Percentiles rank a stretch among this genome's conserved stretches.
These are phyloP conservation scores for Fusarium coffeatum DNA, from an alignment of 2,329 filamentous ascomycete species.

Conservation along the genomic window DNA sequence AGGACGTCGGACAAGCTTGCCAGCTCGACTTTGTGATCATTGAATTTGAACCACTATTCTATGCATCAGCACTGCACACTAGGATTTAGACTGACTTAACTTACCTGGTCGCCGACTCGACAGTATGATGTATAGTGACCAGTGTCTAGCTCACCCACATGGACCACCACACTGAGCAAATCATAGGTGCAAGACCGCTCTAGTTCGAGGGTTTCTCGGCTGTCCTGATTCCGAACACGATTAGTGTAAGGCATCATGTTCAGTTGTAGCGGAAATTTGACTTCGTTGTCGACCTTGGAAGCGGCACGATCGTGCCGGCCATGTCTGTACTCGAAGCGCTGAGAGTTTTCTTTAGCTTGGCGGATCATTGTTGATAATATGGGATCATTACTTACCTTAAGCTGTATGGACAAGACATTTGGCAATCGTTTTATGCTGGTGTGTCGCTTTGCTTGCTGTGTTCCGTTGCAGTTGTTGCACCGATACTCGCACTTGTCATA, in stretches of 20 bases:
- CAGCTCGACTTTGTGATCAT: constrained; percentile 91
- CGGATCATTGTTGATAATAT: not conserved
- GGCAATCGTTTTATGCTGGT: constrained; percentile 86
- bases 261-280: constrained; percentile 86
- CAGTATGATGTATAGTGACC: constrained; percentile 95
- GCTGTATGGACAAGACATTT: constrained; percentile 89
- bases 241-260: constrained; percentile 94
- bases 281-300: constrained; percentile 87
- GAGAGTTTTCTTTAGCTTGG: constrained; percentile 9
- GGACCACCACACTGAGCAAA: constrained; percentile 88
- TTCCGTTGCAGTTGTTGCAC: constrained; percentile 81
- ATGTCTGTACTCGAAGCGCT: constrained; percentile 80
- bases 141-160: constrained; percentile 91
- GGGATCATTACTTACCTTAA: constrained; percentile 73
- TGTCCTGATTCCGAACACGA: constrained; percentile 64
- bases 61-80: constrained; percentile 10
- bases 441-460: constrained; percentile 84
- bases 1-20: constrained; percentile 88
- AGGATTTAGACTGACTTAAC: not conserved
- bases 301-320: constrained; percentile 73
- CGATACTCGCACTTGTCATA: constrained; percentile 90
- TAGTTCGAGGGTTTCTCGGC: constrained; percentile 66
- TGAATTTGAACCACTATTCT: constrained; percentile 89
- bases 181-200: constrained; percentile 82
- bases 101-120: constrained; percentile 76